A percentile compares a stretch with the other conserved stretches of the same genome.
These are phyloP conservation scores for Smittium mucronatum DNA, from an alignment of 371 early-diverging fungal genomes.

Conservation along the genomic window DNA sequence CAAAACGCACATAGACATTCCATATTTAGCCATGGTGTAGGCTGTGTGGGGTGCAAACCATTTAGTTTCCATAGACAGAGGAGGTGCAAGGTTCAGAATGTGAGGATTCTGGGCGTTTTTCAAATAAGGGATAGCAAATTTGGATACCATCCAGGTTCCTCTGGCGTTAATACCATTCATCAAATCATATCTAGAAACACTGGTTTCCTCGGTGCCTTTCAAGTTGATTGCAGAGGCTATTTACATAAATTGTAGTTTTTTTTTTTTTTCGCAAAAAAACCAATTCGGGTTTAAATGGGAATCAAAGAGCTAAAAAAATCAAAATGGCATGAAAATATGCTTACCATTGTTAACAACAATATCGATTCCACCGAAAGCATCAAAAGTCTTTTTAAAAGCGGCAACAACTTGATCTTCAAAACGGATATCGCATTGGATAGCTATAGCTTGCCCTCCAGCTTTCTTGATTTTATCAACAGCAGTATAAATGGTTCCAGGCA, in stretches of 20 bases:
- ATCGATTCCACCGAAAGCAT: conserved; percentile 59
- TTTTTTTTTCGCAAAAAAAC: too few species aligned
- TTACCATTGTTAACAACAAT: conserved; percentile 57
- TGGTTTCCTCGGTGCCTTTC: conserved; percentile 45
- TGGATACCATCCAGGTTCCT: conserved; percentile 66
- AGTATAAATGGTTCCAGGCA: conserved; percentile 65
- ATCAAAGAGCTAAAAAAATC: neutral
- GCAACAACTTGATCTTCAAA: conserved; percentile 50
- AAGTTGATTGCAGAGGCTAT: conserved; percentile 53
- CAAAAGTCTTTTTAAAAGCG: conserved; percentile 51
- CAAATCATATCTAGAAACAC: conserved; percentile 59
- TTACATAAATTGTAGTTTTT: neutral
- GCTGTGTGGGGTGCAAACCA: conserved; percentile 62
- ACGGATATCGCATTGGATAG: conserved; percentile 68
- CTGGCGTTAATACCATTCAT: conserved; percentile 70
- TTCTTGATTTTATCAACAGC: conserved; percentile 57
- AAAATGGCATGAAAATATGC: conserved; percentile 16
- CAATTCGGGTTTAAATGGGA: too few species aligned
- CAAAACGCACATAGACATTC: conserved; percentile 58
- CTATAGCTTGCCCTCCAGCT: conserved; percentile 61
- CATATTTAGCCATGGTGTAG: conserved; percentile 62
- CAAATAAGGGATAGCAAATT: conserved; percentile 49
- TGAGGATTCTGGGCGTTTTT: conserved; percentile 51
- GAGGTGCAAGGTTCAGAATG: conserved; percentile 60
- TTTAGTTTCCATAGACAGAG: conserved; percentile 43